Evolutionary conservation across 2,329 filamentous ascomycete genomes (phyloP), one percentile per base, ranked within the genome.

Genomic region (Pseudocercospora eumusae): DNA sequence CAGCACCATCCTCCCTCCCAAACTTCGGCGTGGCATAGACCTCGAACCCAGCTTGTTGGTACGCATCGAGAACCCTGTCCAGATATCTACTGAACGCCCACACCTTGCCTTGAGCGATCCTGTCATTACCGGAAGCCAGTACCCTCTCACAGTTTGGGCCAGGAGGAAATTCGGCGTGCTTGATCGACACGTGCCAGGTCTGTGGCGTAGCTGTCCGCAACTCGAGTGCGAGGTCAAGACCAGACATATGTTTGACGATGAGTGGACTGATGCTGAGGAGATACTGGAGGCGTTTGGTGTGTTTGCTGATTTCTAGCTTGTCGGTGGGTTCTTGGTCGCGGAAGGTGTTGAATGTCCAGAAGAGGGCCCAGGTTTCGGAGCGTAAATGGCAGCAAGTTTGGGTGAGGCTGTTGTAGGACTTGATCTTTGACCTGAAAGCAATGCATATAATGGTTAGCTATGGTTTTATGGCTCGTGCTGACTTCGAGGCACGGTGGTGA

Each of bases 271-370:
- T n/a, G 5, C 47, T n/a, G 2, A 50, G 23, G 10, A 50, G 23
- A 4, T 27, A 21, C 23, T 50, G 47, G 6, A 50, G 15, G 15
- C 23, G 47, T n/a, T 23, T 50, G 15, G 28, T 33, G 28, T 54
- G 50, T 23, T 36, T 54, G 50, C 50, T 20, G 50, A 54, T 54
- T 13, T 33, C n/a, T 7, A 23, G 4, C 50, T 36, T 54, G 27
- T 54, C 50, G 28, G 28, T 33, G 0, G 50, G 25, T 11, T 54
- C 50, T 36, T 54, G 25, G 27, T 54, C 27, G 50, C 20, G 15
- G 27, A 54, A 54, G 50, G 28, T 54, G 27, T 33, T 54, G 28
- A 50, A 4, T n/a, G n/a, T n/a, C 47, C 47, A 50, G 47, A 50
- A 50, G 7, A 25, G 13, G 3, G 7, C 23, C 15, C 47, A 27